Evolutionary conservation across 768 basidiomycete species (phyloP), one percentile per base, ranked within the genome.

Genomic region (Lenzites betulinus): DNA sequence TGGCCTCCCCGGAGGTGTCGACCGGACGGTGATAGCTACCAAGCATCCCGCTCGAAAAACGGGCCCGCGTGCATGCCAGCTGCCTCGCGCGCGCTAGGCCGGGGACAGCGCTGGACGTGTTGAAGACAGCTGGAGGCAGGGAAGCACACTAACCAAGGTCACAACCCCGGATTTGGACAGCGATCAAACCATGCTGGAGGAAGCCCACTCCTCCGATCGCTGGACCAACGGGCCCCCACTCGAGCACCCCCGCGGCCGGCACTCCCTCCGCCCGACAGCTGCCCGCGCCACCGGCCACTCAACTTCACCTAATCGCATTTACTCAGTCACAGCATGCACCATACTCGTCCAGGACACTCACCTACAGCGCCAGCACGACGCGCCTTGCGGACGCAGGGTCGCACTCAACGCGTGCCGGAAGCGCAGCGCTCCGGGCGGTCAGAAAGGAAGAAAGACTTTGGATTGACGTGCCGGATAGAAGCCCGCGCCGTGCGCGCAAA

Each of bases 401-500:
- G 41, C 53, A 42, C 47, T 38, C 48, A 38, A 20, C 20, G 15
- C 26, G 30, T 12, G 43, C 42, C 52, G 50, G 22, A 2, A 11
- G 28, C 46, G 23, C 48, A 23, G 49, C 39, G 48, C 39, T 28
- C 49, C 48, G 52, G 39, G n/a, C 44, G 36, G 23, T 4, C 7
- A 15, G 15, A 39, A 48, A 44, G 41, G 59, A 41, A 30, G 50
- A 55, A 33, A 35, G 41, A 26, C 22, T 11, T 23, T 48, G 44
- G 49, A 55, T 44, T 48, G 60, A 61, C 54, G 22, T 54, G 47
- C 28, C 20, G 30, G 30, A 60, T 51, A 49, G 59, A 60, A 50
- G 52, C 38, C 7, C n/a, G 30, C 53, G 47, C 22, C 51, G 51
- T 46, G 51, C 23, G 18, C 38, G 20, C 51, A 25, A 30, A 42